Evolutionary conservation across 2,329 filamentous ascomycete genomes (phyloP).

Genomic region (Exophiala phaeomuriformis): DNA sequence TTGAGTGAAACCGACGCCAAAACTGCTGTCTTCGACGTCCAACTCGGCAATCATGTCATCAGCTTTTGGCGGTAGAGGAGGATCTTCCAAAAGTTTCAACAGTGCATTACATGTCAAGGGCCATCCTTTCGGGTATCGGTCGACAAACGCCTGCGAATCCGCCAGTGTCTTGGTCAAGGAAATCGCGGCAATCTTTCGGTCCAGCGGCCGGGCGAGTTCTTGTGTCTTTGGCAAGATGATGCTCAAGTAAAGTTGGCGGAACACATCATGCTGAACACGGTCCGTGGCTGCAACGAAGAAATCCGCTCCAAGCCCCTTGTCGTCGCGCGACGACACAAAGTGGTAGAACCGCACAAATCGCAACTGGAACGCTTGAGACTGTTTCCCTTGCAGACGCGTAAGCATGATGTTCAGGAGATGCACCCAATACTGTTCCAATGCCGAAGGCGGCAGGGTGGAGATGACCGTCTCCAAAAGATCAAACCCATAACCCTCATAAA

Average conservation of each 20-base stretch:
- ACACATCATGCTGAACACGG: slow-evolving; percentile 59
- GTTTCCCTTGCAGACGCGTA: slow-evolving; percentile 62
- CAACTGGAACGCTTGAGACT: slow-evolving; percentile 73
- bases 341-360: slow-evolving; percentile 94
- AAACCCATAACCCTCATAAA: slow-evolving; percentile 78
- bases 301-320: slow-evolving; percentile 80
- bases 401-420: slow-evolving; percentile 77
- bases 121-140: slow-evolving; percentile 83
- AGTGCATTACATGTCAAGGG: slow-evolving; percentile 81
- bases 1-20: slow-evolving; percentile 88
- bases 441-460: slow-evolving; percentile 58
- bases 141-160: slow-evolving; percentile 75
- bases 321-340: slow-evolving; percentile 70
- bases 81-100: slow-evolving; percentile 80
- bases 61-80: slow-evolving; percentile 63
- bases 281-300: slow-evolving; percentile 86
- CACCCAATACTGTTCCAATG: slow-evolving; percentile 68
- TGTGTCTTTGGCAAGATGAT: slow-evolving; percentile 86
- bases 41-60: slow-evolving; percentile 76
- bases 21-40: slow-evolving; percentile 89
- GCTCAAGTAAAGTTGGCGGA: slow-evolving; percentile 59
- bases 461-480: slow-evolving; percentile 81
- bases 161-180: slow-evolving; percentile 88
- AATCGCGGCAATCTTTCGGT: slow-evolving; percentile 88
- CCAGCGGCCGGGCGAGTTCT: slow-evolving; percentile 76